A percentile compares a stretch with the other conserved stretches of the same genome.
Evolutionary conservation across 768 basidiomycete species (phyloP).

Genomic region (Amanita thiersii): DNA sequence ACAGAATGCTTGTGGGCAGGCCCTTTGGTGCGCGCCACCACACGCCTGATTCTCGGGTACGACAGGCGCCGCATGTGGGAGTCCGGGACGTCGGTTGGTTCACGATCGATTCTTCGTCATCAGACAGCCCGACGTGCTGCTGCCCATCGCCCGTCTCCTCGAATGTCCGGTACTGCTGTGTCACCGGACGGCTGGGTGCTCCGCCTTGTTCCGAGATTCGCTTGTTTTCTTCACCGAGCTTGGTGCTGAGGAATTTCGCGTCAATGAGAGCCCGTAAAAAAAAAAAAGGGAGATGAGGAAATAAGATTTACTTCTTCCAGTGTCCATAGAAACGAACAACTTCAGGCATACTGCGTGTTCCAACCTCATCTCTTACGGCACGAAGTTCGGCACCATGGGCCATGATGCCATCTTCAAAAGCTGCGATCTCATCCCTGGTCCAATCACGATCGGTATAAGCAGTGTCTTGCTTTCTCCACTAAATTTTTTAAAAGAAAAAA

Average conservation of each 20-base stretch:
- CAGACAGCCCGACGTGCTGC: conserved; percentile 40
- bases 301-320: conserved; percentile 75
- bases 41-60: conserved; percentile 64
- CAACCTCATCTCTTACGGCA: conserved; percentile 67
- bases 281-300: not conserved
- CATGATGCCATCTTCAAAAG: conserved; percentile 70
- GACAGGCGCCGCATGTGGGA: conserved; percentile 75
- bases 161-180: conserved; percentile 26
- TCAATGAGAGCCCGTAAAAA: conserved; percentile 4
- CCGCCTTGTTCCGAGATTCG: conserved; percentile 33
- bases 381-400: conserved; percentile 77
- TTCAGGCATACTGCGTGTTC: conserved; percentile 61
- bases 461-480: conserved; percentile 72
- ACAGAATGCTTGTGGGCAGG: conserved; percentile 68
- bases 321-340: conserved; percentile 79
- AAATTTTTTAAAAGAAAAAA: not conserved
- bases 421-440: conserved; percentile 57
- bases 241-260: conserved; percentile 34
- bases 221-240: conserved; percentile 62
- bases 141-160: conserved; percentile 36
- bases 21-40: conserved; percentile 96
- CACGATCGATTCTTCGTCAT: conserved; percentile 76
- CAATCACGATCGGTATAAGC: conserved; percentile 65
- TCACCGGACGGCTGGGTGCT: conserved; percentile 23
- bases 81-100: conserved; percentile 40